phyloP scores from a whole-genome alignment of 1,139 yeast species.

The Candida sp. region DNA sequence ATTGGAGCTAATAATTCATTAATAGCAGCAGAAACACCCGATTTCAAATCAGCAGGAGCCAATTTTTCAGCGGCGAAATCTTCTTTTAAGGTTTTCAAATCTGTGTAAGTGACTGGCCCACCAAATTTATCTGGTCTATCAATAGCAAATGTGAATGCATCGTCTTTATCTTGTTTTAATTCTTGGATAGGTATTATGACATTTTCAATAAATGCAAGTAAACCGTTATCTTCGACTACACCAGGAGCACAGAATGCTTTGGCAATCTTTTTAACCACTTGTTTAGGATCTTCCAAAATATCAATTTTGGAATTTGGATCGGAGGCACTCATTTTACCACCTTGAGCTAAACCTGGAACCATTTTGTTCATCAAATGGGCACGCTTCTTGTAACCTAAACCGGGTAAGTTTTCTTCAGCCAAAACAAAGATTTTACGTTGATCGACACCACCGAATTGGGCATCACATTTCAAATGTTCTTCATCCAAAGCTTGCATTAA shows the following conservation, averaged over 20 bases:
- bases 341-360: slow-evolving; percentile 98
- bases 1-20: slow-evolving; percentile 81
- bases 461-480: slow-evolving; percentile 84
- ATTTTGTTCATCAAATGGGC: slow-evolving; percentile 98
- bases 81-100: slow-evolving; percentile 65
- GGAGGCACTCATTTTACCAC: slow-evolving; percentile 98
- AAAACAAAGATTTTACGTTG: slow-evolving; percentile 97
- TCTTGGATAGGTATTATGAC: slow-evolving; percentile 87
- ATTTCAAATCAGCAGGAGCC: slow-evolving; percentile 91
- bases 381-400: slow-evolving; percentile 91
- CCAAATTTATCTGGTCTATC: slow-evolving; percentile 97
- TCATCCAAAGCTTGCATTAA: slow-evolving; percentile 99
- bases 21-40: slow-evolving; percentile 86
- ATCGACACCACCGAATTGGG: slow-evolving; percentile 98
- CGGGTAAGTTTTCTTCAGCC: slow-evolving; percentile 90
- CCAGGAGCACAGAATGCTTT: slow-evolving; percentile 98
- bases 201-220: slow-evolving; percentile 78
- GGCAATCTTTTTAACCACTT: slow-evolving; percentile 84
- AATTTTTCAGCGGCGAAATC: slow-evolving; percentile 73
- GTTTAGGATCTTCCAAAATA: slow-evolving; percentile 82
- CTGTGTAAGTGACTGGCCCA: slow-evolving; percentile 74
- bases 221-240: slow-evolving; percentile 85
- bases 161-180: slow-evolving; percentile 54
- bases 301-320: slow-evolving; percentile 98
- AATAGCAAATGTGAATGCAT: slow-evolving; percentile 61